phyloP scores from a whole-genome alignment of 495 filamentous ascomycete species.

The Neurospora sp. region DNA sequence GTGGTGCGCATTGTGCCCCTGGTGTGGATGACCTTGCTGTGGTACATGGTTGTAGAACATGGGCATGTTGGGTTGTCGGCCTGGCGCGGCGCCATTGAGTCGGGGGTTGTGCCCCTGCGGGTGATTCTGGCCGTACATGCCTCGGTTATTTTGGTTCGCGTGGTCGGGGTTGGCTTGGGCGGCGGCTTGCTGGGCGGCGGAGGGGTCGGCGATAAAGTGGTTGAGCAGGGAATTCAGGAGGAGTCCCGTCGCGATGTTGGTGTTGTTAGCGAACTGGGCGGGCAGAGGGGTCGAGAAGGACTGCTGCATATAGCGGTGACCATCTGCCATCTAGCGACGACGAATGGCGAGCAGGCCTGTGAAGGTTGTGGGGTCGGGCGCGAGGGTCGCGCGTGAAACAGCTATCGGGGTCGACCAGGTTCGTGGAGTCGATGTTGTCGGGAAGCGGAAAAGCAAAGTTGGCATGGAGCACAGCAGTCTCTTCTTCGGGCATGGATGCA shows the following conservation, averaged over 20 bases:
- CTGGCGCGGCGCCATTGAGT: constrained; percentile 41
- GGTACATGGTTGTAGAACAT: constrained; percentile 65
- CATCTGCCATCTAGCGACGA: constrained; percentile 67
- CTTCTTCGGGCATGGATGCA: constrained; percentile 26
- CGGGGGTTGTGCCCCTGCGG: constrained; percentile 72
- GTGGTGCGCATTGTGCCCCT: constrained; percentile 66
- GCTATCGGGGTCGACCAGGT: constrained; percentile 4
- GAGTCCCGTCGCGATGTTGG: constrained; percentile 14
- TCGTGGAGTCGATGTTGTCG: constrained; percentile 5
- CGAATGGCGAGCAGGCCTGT: constrained; percentile 2
- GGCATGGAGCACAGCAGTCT: constrained; percentile 21
- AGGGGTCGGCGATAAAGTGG: constrained; percentile 18
- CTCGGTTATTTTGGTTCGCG: constrained; percentile 56
- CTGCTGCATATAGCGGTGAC: constrained; percentile 63
- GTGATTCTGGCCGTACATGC: constrained; percentile 76
- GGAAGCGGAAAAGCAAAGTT: constrained; percentile 12
- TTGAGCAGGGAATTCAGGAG: constrained; percentile 22
- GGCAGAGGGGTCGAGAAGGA: constrained; percentile 26
- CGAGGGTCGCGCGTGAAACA: constrained; percentile 4
- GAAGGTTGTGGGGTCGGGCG: constrained; percentile 3
- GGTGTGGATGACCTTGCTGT: constrained; percentile 55
- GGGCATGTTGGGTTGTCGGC: constrained; percentile 37
- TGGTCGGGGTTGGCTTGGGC: constrained; percentile 52
- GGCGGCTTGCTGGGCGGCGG: constrained; percentile 18
- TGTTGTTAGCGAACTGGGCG: constrained; percentile 14